Conservation (phyloP, 1,139 yeast species). For the Kazachstania sp. region DNA sequence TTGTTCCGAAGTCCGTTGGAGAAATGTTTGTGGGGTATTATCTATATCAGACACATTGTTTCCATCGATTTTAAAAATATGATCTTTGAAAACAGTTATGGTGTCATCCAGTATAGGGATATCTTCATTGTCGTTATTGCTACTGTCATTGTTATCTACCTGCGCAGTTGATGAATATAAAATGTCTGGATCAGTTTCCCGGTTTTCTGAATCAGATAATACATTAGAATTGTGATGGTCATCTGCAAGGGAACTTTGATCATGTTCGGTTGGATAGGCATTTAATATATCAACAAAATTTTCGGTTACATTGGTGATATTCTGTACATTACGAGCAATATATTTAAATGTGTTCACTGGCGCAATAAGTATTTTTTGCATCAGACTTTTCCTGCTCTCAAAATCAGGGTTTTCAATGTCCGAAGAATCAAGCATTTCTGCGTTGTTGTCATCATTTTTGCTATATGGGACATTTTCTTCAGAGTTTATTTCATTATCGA, state of each 20-base stretch:
- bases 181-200: no score
- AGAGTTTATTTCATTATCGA: not conserved
- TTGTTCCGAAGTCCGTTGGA: no score
- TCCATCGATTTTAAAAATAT: no score
- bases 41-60: no score
- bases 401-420: not conserved
- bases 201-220: no score
- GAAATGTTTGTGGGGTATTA: no score
- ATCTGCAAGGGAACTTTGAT: not conserved
- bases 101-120: no score
- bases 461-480: not conserved
- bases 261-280: slow-evolving; percentile 6
- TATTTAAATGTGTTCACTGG: slow-evolving; percentile 13
- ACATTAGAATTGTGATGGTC: no score
- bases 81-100: no score
- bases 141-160: no score
- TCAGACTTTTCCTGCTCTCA: not conserved
- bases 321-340: slow-evolving; percentile 10
- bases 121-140: no score
- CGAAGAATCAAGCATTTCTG: not conserved
- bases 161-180: no score
- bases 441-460: not conserved
- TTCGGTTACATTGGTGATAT: slow-evolving; percentile 12
- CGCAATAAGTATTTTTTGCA: slow-evolving; percentile 8
- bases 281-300: slow-evolving; percentile 14